These are phyloP conservation scores for Podaxis sp. DNA, from an alignment of 768 basidiomycete species.

Conservation along the genomic window DNA sequence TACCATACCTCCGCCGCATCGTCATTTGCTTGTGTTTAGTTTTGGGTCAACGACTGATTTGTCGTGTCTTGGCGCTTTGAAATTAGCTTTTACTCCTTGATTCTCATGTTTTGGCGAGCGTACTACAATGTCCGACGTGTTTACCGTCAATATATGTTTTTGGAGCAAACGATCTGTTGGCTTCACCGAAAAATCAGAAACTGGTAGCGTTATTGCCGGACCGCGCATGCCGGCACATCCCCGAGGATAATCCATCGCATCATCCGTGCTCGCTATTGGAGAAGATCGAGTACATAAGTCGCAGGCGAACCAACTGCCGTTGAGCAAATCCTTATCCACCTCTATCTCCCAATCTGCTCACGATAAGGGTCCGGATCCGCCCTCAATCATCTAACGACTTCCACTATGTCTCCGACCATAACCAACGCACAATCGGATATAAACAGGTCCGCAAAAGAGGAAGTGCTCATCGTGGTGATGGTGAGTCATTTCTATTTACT, in stretches of 20 bases:
- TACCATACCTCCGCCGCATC: background rate
- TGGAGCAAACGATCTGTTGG: too few species aligned
- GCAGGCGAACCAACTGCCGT: too few species aligned
- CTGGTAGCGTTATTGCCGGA: background rate
- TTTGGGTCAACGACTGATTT: background rate
- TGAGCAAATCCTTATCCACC: too few species aligned
- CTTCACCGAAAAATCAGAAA: background rate
- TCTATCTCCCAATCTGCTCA: too few species aligned
- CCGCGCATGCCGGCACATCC: background rate
- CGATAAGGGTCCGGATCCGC: too few species aligned
- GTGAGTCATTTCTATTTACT: slow-evolving; percentile 21
- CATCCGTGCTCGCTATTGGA: background rate
- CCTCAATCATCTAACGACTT: background rate
- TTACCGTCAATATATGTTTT: background rate
- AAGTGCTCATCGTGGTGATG: slow-evolving; percentile 46
- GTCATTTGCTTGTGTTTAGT: background rate
- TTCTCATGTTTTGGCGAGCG: background rate
- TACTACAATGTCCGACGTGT: background rate
- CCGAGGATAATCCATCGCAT: slow-evolving; percentile 4
- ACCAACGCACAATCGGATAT: background rate
- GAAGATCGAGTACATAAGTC: too few species aligned
- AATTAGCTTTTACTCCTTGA: background rate
- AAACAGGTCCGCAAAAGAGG: background rate
- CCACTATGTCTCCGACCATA: background rate
- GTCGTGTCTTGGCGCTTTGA: background rate